Percentiles rank a stretch among this genome's conserved stretches.
Evolutionary conservation across 495 filamentous ascomycete species (phyloP).

Genomic region (Parachaetomium inaequale): DNA sequence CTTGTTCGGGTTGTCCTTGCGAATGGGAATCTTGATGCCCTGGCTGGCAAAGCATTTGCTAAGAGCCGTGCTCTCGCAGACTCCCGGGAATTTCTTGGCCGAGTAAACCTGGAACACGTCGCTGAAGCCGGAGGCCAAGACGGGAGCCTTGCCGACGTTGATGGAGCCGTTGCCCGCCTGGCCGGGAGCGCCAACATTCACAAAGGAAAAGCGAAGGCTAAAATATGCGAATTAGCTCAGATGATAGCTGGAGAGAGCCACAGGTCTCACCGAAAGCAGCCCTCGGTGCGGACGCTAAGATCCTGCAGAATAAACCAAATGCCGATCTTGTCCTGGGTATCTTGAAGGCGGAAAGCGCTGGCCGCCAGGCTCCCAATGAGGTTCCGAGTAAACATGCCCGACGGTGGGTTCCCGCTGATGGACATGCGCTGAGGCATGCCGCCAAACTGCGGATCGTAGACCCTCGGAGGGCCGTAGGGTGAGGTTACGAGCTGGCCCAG

Average conservation of each 20-base stretch:
- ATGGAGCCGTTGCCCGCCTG: conserved; percentile 38
- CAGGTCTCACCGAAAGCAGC: conserved; percentile 70
- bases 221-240: not conserved
- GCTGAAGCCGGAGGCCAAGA: conserved; percentile 83
- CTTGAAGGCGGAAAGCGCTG: conserved; percentile 81
- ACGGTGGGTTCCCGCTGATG: conserved; percentile 46
- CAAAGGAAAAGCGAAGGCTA: conserved; percentile 61
- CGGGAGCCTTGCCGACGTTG: conserved; percentile 75
- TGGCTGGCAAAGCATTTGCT: conserved; percentile 93
- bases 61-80: conserved; percentile 88
- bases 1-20: conserved; percentile 74
- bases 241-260: not conserved
- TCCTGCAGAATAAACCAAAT: conserved; percentile 99
- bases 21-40: conserved; percentile 94
- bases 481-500: conserved; percentile 21
- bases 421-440: conserved; percentile 34
- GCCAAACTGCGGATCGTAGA: conserved; percentile 25
- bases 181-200: conserved; percentile 64
- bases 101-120: conserved; percentile 91
- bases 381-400: conserved; percentile 94
- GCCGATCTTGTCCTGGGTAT: conserved; percentile 77
- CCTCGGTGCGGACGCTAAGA: conserved; percentile 89
- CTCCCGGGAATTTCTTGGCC: conserved; percentile 97
- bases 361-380: conserved; percentile 90
- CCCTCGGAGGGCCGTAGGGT: conserved; percentile 25